Percentiles rank a stretch among this genome's conserved stretches.
These are phyloP conservation scores for Westerdykella aurantiaca DNA, from an alignment of 2,329 filamentous ascomycete species.

Conservation along the genomic window DNA sequence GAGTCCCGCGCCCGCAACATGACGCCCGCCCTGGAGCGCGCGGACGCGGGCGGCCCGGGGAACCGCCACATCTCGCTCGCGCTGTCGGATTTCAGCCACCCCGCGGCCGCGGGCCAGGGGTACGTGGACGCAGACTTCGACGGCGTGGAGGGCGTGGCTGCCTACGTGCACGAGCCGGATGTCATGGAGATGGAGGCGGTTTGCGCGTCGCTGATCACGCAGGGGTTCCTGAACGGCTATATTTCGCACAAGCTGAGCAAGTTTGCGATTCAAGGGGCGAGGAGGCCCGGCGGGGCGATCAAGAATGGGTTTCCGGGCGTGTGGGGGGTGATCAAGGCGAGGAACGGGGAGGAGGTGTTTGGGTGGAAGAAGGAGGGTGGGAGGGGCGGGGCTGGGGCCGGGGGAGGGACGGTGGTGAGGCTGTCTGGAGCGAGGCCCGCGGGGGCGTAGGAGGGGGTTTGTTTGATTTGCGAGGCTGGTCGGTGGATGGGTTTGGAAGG, in stretches of 20 bases:
- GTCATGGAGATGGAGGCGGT: slow-evolving; percentile 68
- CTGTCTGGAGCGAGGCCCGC: slow-evolving; percentile 50
- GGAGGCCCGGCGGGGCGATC: slow-evolving; percentile 48
- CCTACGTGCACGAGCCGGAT: slow-evolving; percentile 42
- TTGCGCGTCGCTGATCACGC: slow-evolving; percentile 68
- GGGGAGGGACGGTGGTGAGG: slow-evolving; percentile 51
- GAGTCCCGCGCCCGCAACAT: slow-evolving; percentile 48
- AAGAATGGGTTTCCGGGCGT: slow-evolving; percentile 70
- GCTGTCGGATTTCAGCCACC: slow-evolving; percentile 47
- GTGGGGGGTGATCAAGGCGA: slow-evolving; percentile 61
- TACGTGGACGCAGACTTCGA: slow-evolving; percentile 43
- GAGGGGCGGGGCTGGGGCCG: slow-evolving; percentile 6
- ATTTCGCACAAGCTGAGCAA: slow-evolving; percentile 69
- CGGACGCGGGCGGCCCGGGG: slow-evolving; percentile 22
- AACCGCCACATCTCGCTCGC: slow-evolving; percentile 39
- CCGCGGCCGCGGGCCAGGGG: slow-evolving; percentile 11
- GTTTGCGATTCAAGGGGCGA: slow-evolving; percentile 77
- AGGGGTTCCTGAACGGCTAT: slow-evolving; percentile 78
- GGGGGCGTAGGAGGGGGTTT: slow-evolving; percentile 13
- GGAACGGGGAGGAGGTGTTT: slow-evolving; percentile 59
- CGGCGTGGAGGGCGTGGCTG: slow-evolving; percentile 26
- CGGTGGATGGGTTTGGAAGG: no score
- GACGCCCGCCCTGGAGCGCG: slow-evolving; percentile 21
- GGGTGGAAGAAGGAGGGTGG: slow-evolving; percentile 61
- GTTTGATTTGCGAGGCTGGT: no score